Evolutionary conservation across 805 yeast species (phyloP), one percentile per base, ranked within the genome.

Genomic region (Crinitomyces ghanaensis): DNA sequence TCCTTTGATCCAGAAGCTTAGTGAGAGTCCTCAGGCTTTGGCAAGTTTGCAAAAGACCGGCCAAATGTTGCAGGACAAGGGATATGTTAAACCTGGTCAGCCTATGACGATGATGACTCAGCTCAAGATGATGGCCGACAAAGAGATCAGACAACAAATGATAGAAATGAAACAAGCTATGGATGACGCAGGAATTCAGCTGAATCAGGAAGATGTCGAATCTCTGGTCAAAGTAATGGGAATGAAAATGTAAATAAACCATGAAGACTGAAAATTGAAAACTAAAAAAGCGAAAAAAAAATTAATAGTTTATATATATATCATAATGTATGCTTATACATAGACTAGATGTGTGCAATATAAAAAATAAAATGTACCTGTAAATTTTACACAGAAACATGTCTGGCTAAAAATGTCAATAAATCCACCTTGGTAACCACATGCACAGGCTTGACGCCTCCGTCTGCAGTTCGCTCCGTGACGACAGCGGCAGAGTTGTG

Each of bases 391-490:
- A 15, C 29, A 23, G 11, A 24, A 6, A 6, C 25, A 11, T 42
- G 43, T 43, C 49, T 53, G 21, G 58, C 52, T 34, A 58, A 41
- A 37, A 47, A 57, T 13, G 78, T 70, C 48, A 82, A 65, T 54
- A 82, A 66, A 57, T 82, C 94, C 51, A 82, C 88, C 65, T 82
- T 82, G 39, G 94, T 82, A 37, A 81, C 94, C 39, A 82, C 77
- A 55, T 82, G 88, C 30, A 80, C 66, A 31, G 93, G 91, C 50
- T 69, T 76, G 26, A 75, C 74, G 4, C 57, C 60, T 7, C 47
- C 52, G 20, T 45, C 45, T 9, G 39, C 40, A n/a, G 52, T 50
- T 18, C 47, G 31, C 49, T 78, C 86, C 30, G 93, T 81, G 38
- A 82, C 80, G 47, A 82, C 71, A 23, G 91, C 93, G 44, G 81